These are phyloP conservation scores for Lipomyces yarrowii DNA, from an alignment of 1,139 yeast species.

Conservation along the genomic window DNA sequence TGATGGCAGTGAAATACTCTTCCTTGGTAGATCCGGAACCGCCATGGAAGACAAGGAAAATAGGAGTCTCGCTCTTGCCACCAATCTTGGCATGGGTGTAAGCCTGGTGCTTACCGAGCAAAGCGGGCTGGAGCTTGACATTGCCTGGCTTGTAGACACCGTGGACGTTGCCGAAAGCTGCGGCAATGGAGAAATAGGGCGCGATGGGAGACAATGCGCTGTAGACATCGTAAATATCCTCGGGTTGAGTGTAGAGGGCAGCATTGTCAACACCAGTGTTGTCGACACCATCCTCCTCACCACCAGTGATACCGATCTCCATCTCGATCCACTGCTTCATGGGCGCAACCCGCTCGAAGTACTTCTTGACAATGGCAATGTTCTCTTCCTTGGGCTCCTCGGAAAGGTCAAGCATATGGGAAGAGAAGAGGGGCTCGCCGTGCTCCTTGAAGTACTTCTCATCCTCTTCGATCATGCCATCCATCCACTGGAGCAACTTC, in stretches of 20 bases:
- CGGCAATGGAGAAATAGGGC: slow-evolving; percentile 99
- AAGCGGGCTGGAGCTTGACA: slow-evolving; percentile 89
- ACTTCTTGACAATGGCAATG: slow-evolving; percentile 91
- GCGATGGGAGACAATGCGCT: slow-evolving; percentile 88
- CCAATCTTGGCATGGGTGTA: slow-evolving; percentile 67
- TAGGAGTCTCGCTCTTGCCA: slow-evolving; percentile 65
- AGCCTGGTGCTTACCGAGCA: slow-evolving; percentile 93
- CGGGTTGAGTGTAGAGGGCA: slow-evolving; percentile 90
- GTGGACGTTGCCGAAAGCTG: slow-evolving; percentile 99
- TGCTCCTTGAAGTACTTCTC: slow-evolving; percentile 82
- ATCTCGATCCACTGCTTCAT: slow-evolving; percentile 98
- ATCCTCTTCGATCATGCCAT: slow-evolving; percentile 96
- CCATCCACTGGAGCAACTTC: slow-evolving; percentile 97
- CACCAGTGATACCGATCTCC: slow-evolving; percentile 99
- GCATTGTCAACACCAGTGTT: slow-evolving; percentile 90
- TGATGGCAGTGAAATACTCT: slow-evolving; percentile 90
- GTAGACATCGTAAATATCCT: slow-evolving; percentile 89
- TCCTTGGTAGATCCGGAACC: slow-evolving; percentile 96
- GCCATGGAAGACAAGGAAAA: slow-evolving; percentile 99
- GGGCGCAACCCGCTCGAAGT: slow-evolving; percentile 92
- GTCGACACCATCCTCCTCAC: slow-evolving; percentile 99
- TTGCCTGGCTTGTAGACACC: slow-evolving; percentile 99
- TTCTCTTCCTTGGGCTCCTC: slow-evolving; percentile 96
- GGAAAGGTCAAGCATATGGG: slow-evolving; percentile 98
- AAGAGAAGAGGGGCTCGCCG: slow-evolving; percentile 96